Percentiles rank a stretch among this genome's conserved stretches.
Evolutionary conservation across 305 asterid genomes (phyloP).

Genomic region (Fraxinus nigra): DNA sequence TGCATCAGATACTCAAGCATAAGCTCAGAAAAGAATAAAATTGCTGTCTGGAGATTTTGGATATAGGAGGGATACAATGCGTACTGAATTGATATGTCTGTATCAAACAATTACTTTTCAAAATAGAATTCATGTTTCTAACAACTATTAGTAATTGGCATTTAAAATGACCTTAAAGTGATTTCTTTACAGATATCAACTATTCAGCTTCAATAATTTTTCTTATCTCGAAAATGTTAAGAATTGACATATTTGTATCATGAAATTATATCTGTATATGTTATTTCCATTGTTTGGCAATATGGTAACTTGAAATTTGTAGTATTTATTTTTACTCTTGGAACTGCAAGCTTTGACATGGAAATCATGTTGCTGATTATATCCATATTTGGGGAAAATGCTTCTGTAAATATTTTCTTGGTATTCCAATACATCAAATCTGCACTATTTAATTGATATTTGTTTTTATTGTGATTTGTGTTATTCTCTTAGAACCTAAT

Average conservation of each 20-base stretch:
- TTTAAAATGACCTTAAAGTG: not conserved
- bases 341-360: slow-evolving; percentile 13
- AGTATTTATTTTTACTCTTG: not conserved
- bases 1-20: not conserved
- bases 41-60: not conserved
- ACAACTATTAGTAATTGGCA: slow-evolving; percentile 12
- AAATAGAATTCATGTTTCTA: not conserved
- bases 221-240: not conserved
- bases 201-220: not conserved
- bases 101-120: not conserved
- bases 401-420: slow-evolving; percentile 15
- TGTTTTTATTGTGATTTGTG: slow-evolving; percentile 19
- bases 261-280: slow-evolving; percentile 3
- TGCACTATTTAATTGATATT: slow-evolving; percentile 3
- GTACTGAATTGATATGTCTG: not conserved
- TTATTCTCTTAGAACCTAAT: slow-evolving; percentile 40
- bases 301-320: not conserved
- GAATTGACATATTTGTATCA: not conserved
- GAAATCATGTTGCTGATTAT: not conserved
- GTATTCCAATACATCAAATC: slow-evolving; percentile 7
- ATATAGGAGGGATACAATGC: not conserved
- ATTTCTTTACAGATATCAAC: not conserved
- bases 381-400: not conserved
- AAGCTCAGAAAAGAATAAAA: not conserved
- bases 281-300: slow-evolving; percentile 3